Evolutionary conservation across 2,329 filamentous ascomycete genomes (phyloP), one percentile per base, ranked within the genome.

Genomic region (Dryadomyces quercus-mongolicae): DNA sequence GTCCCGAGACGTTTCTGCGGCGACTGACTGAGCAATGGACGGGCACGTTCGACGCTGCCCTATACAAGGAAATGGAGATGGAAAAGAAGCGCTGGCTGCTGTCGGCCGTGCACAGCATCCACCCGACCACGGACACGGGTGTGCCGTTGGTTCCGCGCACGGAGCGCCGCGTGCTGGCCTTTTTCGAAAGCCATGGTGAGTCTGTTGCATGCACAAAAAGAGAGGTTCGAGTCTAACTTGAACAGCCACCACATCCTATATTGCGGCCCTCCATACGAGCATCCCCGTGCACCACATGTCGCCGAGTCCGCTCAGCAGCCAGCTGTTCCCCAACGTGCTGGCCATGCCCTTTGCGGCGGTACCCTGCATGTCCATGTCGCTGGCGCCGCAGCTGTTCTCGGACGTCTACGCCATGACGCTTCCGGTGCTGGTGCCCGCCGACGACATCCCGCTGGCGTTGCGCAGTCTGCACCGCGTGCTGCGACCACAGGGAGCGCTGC

Each of bases 381-480:
- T 75, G 25, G 63, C 71, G 13, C 65, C 70, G 9, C 62, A 69
- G 10, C 61, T 71, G 1, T 81, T 80, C 60, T 70, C 74, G 0
- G 65, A 70, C 0, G 75, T 78, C 3, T 74, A 77, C 45, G 75
- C 76, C 0, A 68, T 83, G 20, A 71, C 72, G 0, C 71, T 86
- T 25, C 77, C 82, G 1, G 74, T 78, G 0, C 62, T 80, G 1
- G 73, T 84, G 36, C 69, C 79, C 1, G 77, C 77, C 0, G 68
- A 75, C 0, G 77, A 81, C 13, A 73, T 87, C 0, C 77, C 78
- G 0, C 64, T 67, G 2, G 66, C 85, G 1, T 71, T 86, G 16
- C 70, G 70, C 53, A 77, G 77, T 57, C 76, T 84, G 58, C 70
- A 78, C 62, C 74, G 74, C 22, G 74, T 76, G 36, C 71, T 87